Percentiles rank a stretch among this genome's conserved stretches.
These are phyloP conservation scores for Artomyces pyxidatus DNA, from an alignment of 768 basidiomycete species.

Conservation along the genomic window DNA sequence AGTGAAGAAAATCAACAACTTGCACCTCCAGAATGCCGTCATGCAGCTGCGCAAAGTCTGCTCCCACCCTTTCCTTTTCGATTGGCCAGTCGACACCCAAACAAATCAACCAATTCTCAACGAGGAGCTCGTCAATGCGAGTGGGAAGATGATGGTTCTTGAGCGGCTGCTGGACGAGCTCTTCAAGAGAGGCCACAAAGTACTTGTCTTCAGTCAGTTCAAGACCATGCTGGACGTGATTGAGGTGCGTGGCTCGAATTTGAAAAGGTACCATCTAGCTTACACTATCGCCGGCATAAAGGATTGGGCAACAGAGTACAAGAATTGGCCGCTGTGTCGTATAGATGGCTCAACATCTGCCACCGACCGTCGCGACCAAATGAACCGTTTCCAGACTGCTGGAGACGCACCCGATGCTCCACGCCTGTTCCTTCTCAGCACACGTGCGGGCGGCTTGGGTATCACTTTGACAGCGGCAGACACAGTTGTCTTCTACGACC, in stretches of 20 bases:
- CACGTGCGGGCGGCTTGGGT: constrained; percentile 71
- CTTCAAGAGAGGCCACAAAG: constrained; percentile 75
- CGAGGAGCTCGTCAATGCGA: constrained; percentile 74
- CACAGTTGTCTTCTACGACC: constrained; percentile 91
- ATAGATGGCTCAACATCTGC: constrained; percentile 87
- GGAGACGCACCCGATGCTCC: constrained; percentile 59
- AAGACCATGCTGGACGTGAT: constrained; percentile 95
- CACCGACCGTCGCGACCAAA: constrained; percentile 74
- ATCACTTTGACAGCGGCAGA: constrained; percentile 79
- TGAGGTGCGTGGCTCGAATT: constrained; percentile 57
- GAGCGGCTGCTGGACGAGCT: constrained; percentile 81
- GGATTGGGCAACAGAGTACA: constrained; percentile 86
- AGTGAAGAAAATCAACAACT: constrained; percentile 86
- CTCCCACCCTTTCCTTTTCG: constrained; percentile 87
- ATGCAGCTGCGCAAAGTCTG: constrained; percentile 98
- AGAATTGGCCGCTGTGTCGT: constrained; percentile 78
- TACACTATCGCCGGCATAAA: too few relatives aligned
- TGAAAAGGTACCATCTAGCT: too few relatives aligned
- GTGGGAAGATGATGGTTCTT: constrained; percentile 96
- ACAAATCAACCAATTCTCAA: constrained; percentile 61
- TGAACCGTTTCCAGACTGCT: constrained; percentile 74
- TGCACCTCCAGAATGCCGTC: constrained; percentile 84
- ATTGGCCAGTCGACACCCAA: constrained; percentile 63
- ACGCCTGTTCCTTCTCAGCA: constrained; percentile 70
- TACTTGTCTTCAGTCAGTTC: constrained; percentile 87